Conservation (phyloP, 164 flowering plant species). For the Platanus orientalis region DNA sequence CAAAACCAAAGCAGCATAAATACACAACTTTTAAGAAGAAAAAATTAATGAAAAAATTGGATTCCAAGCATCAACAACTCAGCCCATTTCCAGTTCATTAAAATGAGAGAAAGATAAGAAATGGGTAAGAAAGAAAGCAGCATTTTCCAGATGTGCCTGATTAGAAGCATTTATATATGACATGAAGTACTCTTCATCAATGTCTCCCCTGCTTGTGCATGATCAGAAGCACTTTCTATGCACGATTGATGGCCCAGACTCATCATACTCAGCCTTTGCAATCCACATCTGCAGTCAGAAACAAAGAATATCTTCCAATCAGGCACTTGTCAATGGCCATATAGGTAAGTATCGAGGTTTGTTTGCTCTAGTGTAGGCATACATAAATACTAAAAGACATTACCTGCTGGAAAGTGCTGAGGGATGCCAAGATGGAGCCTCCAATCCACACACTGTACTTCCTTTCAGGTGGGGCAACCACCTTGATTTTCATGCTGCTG, state of each 20-base stretch:
- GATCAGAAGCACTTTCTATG: conserved; percentile 53
- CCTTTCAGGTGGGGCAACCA: too few relatives aligned
- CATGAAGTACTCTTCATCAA: conserved; percentile 1
- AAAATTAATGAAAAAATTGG: conserved; percentile 6
- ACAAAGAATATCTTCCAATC: background rate
- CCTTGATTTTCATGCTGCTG: too few relatives aligned
- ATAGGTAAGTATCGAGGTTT: too few relatives aligned
- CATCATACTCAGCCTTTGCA: too few relatives aligned
- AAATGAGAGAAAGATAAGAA: background rate
- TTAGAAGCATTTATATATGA: background rate
- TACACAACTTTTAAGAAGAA: background rate
- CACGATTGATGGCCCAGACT: too few relatives aligned
- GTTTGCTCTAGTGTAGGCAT: too few relatives aligned
- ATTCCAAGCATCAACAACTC: background rate
- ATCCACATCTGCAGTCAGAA: conserved; percentile 54
- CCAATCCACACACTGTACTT: too few relatives aligned
- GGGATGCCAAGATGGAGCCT: too few relatives aligned
- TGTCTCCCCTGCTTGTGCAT: background rate
- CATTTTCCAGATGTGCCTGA: background rate
- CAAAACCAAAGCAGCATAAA: background rate
- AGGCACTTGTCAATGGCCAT: too few relatives aligned
- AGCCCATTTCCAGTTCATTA: background rate
- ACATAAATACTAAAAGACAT: too few relatives aligned
- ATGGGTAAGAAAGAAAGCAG: background rate
- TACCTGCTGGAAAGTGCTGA: too few relatives aligned